Conservation (phyloP, 2,329 filamentous ascomycete species). For the Penicillium thymicola region DNA sequence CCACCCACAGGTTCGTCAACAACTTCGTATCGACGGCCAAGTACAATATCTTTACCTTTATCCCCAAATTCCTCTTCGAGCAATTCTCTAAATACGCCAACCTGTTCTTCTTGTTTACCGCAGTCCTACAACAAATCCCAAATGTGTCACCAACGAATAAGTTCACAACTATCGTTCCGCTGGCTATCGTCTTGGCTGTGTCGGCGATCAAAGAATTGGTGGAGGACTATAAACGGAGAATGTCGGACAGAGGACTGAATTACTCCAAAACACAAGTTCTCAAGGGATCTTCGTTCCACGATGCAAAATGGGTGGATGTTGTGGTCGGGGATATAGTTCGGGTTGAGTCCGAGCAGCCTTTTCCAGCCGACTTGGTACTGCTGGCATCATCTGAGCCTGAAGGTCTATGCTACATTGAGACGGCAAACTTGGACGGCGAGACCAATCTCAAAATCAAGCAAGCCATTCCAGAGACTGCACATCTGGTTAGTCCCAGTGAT, state of each 20-base stretch:
- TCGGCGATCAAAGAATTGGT: constrained; percentile 92
- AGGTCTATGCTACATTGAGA: constrained; percentile 97
- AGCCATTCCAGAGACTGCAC: constrained; percentile 84
- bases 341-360: constrained; percentile 91
- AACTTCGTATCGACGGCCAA: constrained; percentile 98
- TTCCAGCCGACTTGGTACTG: constrained; percentile 89
- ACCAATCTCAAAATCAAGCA: constrained; percentile 99
- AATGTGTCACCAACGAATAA: constrained; percentile 90
- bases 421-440: constrained; percentile 94
- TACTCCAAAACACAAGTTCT: constrained; percentile 80
- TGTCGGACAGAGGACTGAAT: constrained; percentile 83
- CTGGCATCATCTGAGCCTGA: constrained; percentile 95
- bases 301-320: constrained; percentile 91
- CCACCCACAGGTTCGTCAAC: constrained; percentile 83
- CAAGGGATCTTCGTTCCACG: constrained; percentile 76
- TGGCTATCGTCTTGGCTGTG: constrained; percentile 85
- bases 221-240: constrained; percentile 87
- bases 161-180: constrained; percentile 95
- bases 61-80: constrained; percentile 96
- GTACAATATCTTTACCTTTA: constrained; percentile 88
- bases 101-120: constrained; percentile 98
- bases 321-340: constrained; percentile 88
- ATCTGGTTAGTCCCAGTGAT: constrained; percentile 81
- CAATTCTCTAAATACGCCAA: constrained; percentile 99
- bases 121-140: constrained; percentile 89